These are phyloP conservation scores for Rhododendron ferrugineum DNA, from an alignment of 148 eudicot genomes.

Conservation along the genomic window DNA sequence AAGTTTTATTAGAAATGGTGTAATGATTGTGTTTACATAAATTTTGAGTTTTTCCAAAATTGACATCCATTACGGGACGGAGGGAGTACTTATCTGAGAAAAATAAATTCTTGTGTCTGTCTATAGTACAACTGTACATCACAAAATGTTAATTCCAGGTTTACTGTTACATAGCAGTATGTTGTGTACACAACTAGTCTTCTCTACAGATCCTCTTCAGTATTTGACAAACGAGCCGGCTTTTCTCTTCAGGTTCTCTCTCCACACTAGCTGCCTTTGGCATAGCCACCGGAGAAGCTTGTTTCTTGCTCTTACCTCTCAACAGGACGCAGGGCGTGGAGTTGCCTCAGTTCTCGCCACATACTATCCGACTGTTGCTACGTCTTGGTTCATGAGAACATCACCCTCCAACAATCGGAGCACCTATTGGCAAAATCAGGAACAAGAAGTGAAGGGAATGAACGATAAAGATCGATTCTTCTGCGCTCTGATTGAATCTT, in stretches of 20 bases:
- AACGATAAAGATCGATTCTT: background rate
- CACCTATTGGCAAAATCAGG: constrained; percentile 37
- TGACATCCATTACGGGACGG: too few species aligned
- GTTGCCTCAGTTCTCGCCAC: background rate
- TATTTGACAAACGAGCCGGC: background rate
- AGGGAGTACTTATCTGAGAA: background rate
- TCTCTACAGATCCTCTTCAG: background rate
- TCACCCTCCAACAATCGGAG: constrained; percentile 68
- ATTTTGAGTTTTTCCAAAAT: too few species aligned
- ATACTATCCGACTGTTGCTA: background rate
- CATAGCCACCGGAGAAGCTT: background rate
- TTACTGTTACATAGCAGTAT: background rate
- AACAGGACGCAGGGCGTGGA: background rate
- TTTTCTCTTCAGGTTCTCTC: background rate
- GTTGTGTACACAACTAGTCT: background rate
- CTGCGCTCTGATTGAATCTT: background rate
- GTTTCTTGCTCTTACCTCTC: background rate
- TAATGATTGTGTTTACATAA: too few species aligned
- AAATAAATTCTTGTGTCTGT: background rate
- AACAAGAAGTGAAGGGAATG: background rate
- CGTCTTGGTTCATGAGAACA: constrained; percentile 17
- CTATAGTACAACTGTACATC: background rate
- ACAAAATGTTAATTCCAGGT: background rate
- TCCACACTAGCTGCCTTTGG: background rate
- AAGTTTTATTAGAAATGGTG: too few species aligned